Evolutionary conservation across 306 rosid species (phyloP), one percentile per base, ranked within the genome.

Genomic region (Argentina anserina): DNA sequence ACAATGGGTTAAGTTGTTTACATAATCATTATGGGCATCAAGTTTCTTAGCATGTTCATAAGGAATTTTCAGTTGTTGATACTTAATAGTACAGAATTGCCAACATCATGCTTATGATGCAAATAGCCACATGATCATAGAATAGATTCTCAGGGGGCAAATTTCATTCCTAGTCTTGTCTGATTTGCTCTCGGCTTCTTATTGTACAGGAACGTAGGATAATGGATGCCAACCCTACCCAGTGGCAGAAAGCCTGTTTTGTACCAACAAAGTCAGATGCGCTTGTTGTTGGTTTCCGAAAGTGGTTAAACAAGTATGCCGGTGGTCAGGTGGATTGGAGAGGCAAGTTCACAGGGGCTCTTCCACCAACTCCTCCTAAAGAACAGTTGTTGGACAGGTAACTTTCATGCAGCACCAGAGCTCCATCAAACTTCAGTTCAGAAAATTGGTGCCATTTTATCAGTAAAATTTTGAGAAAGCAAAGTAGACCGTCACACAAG

Each of bases 351-450:
- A 78, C 67, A n/a, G 92, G 85, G n/a, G 83, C 31, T 69, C 90
- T 89, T 84, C 95, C 97, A 25, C 95, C 91, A 2, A 76, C 87
- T 56, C 96, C 98, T 56, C 91, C 97, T 0, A 91, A 83, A 82
- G 96, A 94, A 72, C 87, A 91, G 74, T 87, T 94, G 37, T 21
- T 94, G 81, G 98, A 91, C 79, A 88, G 98, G 98, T 93, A 87
- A 50, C 70, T 67, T 66, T n/a, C 40, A 17, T 11, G 7, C 23
- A 63, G 59, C 49, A 58, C 71, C 36, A 60, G 62, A 67, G 18
- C 52, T 61, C 74, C 70, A 46, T 33, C 49, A 37, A 40, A 58
- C 75, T 76, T 12, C 58, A 15, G 28, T 15, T 67, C 34, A 26
- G 17, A 67, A 31, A 3, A 25, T 18, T 55, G 7, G 4, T 23